These are phyloP conservation scores for Xylariaceae sp. DNA, from an alignment of 2,329 filamentous ascomycete species.

Conservation along the genomic window DNA sequence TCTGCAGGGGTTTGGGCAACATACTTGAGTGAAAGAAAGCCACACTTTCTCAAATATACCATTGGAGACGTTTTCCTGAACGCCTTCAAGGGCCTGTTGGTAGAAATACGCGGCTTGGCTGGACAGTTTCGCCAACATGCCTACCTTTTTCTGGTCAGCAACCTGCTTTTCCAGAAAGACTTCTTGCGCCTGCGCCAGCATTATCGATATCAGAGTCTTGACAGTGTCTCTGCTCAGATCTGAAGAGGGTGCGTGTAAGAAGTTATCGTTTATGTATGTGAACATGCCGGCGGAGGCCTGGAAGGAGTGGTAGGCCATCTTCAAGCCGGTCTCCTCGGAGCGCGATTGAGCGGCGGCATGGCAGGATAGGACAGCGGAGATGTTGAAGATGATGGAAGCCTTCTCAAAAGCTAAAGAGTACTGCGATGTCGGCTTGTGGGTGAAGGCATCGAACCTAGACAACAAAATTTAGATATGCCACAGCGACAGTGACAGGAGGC, in stretches of 20 bases:
- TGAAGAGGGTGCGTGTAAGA: conserved; percentile 92
- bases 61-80: conserved; percentile 86
- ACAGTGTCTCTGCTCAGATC: conserved; percentile 93
- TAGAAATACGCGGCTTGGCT: conserved; percentile 88
- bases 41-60: conserved; percentile 93
- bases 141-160: conserved; percentile 85
- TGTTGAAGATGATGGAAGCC: conserved; percentile 99
- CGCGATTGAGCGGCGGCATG: conserved; percentile 91
- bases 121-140: conserved; percentile 84
- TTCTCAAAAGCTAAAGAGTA: conserved; percentile 98
- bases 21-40: conserved; percentile 73
- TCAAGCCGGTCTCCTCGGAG: conserved; percentile 85
- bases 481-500: conserved; percentile 7
- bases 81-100: conserved; percentile 78
- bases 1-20: conserved; percentile 21
- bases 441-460: conserved; percentile 95
- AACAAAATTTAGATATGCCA: conserved; percentile 17
- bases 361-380: conserved; percentile 91
- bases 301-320: conserved; percentile 96
- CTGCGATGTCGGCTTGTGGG: conserved; percentile 93
- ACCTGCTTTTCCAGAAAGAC: conserved; percentile 97
- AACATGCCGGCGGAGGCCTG: conserved; percentile 99
- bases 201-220: conserved; percentile 87
- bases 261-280: conserved; percentile 99
- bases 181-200: conserved; percentile 93